Evolutionary conservation across 306 rosid genomes (phyloP), one percentile per base, ranked within the genome.

Genomic region (Dalbergia oliveri): DNA sequence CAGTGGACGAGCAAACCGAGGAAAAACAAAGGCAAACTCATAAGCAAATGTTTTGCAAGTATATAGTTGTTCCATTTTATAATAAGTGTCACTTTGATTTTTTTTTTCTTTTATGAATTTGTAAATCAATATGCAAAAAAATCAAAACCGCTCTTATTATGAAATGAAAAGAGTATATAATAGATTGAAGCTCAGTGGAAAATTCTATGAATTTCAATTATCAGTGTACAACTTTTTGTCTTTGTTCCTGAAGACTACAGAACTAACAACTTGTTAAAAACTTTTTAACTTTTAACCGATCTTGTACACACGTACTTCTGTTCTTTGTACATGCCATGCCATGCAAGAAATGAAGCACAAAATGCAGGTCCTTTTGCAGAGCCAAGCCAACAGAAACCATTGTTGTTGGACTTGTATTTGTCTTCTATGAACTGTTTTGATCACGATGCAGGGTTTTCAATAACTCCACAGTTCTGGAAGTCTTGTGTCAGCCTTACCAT

Each of bases 271-370:
- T 50, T 43, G 51, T 60, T 60, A 61, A 51, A 69, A 50, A 51
- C 41, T 49, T 4, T 31, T 8, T n/a, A 54, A 39, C 62, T 70
- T 70, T n/a, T 19, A 65, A 62, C 61, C 44, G 11, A 49, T 26
- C 50, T 44, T 12, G 26, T 69, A 70, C 64, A 65, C 59, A 47
- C 4, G 72, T 66, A 66, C 63, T 73, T 31, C 49, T 51, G 54
- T 60, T 79, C 34, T 66, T 69, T 69, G 70, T 69, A 70, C 82
- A 84, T 11, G 64, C 34, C 82, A 84, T 11, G 58, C 34, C 61
- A 63, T 70, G 77, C 72, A 80, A 73, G 18, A 57, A 59, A 59
- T 57, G 6, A 76, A 57, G 64, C 31, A 66, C 39, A 56, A n/a
- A 16, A 53, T 53, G 9, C 54, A 49, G 6, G 50, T 45, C 50